These are phyloP conservation scores for Aphanocladium album DNA, from an alignment of 2,329 filamentous ascomycete species.

Conservation along the genomic window DNA sequence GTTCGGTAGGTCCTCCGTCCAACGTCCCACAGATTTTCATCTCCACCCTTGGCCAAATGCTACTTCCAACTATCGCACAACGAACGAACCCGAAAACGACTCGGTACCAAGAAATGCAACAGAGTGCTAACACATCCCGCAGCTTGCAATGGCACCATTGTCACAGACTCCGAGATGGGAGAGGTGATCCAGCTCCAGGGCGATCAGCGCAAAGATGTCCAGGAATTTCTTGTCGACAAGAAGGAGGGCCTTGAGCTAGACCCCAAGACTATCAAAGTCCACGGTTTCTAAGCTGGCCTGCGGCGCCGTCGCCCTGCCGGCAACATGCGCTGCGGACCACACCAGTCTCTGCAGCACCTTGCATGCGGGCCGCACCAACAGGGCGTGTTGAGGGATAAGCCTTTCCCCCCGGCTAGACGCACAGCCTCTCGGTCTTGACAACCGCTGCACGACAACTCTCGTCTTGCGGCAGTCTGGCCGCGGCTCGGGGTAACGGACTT, in stretches of 20 bases:
- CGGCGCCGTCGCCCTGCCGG: slow-evolving; percentile 34
- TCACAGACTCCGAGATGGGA: slow-evolving; percentile 92
- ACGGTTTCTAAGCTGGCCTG: slow-evolving; percentile 43
- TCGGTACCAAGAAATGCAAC: not conserved
- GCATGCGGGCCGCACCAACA: slow-evolving; percentile 10
- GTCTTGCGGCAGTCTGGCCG: slow-evolving; percentile 16
- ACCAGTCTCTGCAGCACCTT: not conserved
- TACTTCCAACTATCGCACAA: not conserved
- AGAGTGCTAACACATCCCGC: slow-evolving; percentile 13
- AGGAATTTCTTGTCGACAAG: slow-evolving; percentile 95
- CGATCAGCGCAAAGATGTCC: slow-evolving; percentile 97
- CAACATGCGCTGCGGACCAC: slow-evolving; percentile 8
- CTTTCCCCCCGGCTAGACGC: slow-evolving; percentile 7
- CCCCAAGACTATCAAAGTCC: slow-evolving; percentile 93
- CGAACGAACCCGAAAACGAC: not conserved
- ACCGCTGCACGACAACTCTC: not conserved
- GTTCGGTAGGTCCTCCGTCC: slow-evolving; percentile 61
- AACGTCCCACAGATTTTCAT: not conserved
- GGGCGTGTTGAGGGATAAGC: slow-evolving; percentile 15
- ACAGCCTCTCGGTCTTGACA: slow-evolving; percentile 15
- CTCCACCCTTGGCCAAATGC: not conserved
- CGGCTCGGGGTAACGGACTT: slow-evolving; percentile 25
- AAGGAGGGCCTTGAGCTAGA: slow-evolving; percentile 91
- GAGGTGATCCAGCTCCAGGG: slow-evolving; percentile 99
- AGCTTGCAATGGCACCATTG: slow-evolving; percentile 99